Conservation (phyloP, 2,329 filamentous ascomycete genomes). For the Neonectria ditissima region DNA sequence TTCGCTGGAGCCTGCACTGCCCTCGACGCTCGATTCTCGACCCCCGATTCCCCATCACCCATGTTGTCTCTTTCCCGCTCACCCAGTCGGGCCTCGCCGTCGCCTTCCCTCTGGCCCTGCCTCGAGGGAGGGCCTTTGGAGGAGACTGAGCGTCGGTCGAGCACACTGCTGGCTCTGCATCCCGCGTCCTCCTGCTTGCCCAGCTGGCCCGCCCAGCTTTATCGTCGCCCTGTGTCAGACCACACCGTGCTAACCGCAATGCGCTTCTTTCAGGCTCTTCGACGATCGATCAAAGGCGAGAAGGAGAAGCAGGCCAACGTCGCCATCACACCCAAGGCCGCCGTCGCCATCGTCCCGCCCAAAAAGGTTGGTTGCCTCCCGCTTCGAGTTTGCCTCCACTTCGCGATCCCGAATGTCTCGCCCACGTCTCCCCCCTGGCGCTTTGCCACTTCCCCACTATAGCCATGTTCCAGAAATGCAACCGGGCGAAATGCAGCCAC, state of each 20-base stretch:
- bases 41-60: slow-evolving; percentile 11
- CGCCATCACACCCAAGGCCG: slow-evolving; percentile 85
- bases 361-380: slow-evolving; percentile 78
- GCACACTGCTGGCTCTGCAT: not conserved
- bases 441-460: slow-evolving; percentile 32
- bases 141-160: slow-evolving; percentile 4
- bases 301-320: slow-evolving; percentile 78
- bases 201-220: slow-evolving; percentile 27
- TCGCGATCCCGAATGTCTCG: slow-evolving; percentile 36
- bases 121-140: slow-evolving; percentile 1
- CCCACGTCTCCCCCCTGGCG: slow-evolving; percentile 20
- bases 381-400: slow-evolving; percentile 25
- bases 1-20: slow-evolving; percentile 26
- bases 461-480: slow-evolving; percentile 27
- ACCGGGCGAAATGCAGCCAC: slow-evolving; percentile 29
- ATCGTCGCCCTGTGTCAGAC: slow-evolving; percentile 32
- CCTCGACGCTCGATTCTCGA: slow-evolving; percentile 16
- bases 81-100: slow-evolving; percentile 11
- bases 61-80: slow-evolving; percentile 2
- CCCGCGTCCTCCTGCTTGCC: slow-evolving; percentile 19
- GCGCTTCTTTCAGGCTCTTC: slow-evolving; percentile 74
- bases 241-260: slow-evolving; percentile 55
- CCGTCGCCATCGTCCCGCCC: slow-evolving; percentile 88
- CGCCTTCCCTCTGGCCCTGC: slow-evolving; percentile 9
- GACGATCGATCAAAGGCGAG: slow-evolving; percentile 90